These are phyloP conservation scores for Coemansia sp. DNA, from an alignment of 192 early-diverging fungal genomes.

Conservation along the genomic window DNA sequence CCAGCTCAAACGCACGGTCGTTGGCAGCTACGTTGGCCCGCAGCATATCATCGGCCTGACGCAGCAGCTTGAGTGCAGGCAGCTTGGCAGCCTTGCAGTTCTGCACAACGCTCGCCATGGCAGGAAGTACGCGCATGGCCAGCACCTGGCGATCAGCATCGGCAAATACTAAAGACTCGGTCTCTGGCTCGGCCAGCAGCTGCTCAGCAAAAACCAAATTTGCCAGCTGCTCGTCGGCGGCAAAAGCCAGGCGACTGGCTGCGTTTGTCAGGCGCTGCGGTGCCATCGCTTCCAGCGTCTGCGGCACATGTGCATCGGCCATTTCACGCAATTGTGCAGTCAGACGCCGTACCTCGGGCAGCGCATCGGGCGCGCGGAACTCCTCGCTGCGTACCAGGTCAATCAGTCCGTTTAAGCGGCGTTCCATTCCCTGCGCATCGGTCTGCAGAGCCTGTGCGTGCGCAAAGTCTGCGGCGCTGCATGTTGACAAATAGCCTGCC, in stretches of 20 bases:
- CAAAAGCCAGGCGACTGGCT: slow-evolving; percentile 60
- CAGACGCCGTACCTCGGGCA: slow-evolving; percentile 67
- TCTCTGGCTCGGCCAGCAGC: slow-evolving; percentile 14
- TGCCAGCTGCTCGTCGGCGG: slow-evolving; percentile 65
- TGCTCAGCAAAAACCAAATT: slow-evolving; percentile 53
- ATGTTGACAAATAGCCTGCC: slow-evolving; percentile 64
- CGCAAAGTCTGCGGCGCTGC: slow-evolving; percentile 68
- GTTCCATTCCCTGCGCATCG: slow-evolving; percentile 78
- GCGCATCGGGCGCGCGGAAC: slow-evolving; percentile 62
- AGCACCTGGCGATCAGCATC: slow-evolving; percentile 21
- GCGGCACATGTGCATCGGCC: slow-evolving; percentile 61
- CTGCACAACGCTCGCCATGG: slow-evolving; percentile 36
- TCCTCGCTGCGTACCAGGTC: slow-evolving; percentile 79
- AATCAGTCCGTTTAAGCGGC: slow-evolving; percentile 70
- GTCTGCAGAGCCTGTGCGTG: slow-evolving; percentile 66
- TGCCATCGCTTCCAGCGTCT: slow-evolving; percentile 45
- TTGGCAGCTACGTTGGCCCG: slow-evolving; percentile 10
- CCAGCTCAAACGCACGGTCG: slow-evolving; percentile 9
- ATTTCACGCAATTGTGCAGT: slow-evolving; percentile 67
- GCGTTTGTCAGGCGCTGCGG: slow-evolving; percentile 57
- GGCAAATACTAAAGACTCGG: slow-evolving; percentile 5
- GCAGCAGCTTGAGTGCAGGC: slow-evolving; percentile 62
- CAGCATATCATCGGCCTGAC: slow-evolving; percentile 62
- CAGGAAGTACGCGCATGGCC: slow-evolving; percentile 28
- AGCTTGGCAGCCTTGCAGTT: slow-evolving; percentile 59